Evolutionary conservation across 2,329 filamentous ascomycete genomes (phyloP).

Genomic region (Verticillium klebahnii): DNA sequence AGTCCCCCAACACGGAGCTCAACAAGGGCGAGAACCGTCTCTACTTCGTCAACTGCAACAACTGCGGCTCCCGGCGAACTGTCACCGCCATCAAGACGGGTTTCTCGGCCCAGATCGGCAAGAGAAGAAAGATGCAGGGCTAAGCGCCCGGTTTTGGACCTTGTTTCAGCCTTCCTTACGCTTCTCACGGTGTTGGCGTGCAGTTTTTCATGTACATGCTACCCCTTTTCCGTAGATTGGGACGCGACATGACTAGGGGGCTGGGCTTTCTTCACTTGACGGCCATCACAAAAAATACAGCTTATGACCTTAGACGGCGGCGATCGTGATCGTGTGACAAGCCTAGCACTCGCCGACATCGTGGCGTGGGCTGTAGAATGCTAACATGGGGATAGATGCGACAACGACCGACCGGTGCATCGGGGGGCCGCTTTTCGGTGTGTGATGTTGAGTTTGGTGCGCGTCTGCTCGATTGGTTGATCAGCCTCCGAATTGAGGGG

Average conservation of each 20-base stretch:
- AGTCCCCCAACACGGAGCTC: constrained; percentile 89
- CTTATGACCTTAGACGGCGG: background rate
- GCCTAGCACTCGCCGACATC: background rate
- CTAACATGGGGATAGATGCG: background rate
- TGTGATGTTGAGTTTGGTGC: background rate
- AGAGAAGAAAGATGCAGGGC: constrained; percentile 91
- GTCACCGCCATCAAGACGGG: constrained; percentile 99
- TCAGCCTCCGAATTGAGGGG: background rate
- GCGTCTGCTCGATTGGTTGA: background rate
- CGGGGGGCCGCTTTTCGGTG: background rate
- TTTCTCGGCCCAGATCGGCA: constrained; percentile 99
- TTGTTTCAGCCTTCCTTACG: background rate
- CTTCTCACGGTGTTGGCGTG: background rate
- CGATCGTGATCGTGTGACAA: background rate
- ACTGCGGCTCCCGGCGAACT: constrained; percentile 74
- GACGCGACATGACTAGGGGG: background rate
- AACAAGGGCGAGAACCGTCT: constrained; percentile 99
- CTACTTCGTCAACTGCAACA: constrained; percentile 95
- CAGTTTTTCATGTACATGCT: background rate
- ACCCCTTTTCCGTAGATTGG: background rate
- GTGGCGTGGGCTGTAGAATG: too few relatives aligned
- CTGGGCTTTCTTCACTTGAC: background rate
- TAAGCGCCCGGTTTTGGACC: constrained; percentile 39
- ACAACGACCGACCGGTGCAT: background rate
- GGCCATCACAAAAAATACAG: background rate